Evolutionary conservation across 1,139 yeast species (phyloP), one percentile per base, ranked within the genome.

Genomic region (Ogataea hybrid): DNA sequence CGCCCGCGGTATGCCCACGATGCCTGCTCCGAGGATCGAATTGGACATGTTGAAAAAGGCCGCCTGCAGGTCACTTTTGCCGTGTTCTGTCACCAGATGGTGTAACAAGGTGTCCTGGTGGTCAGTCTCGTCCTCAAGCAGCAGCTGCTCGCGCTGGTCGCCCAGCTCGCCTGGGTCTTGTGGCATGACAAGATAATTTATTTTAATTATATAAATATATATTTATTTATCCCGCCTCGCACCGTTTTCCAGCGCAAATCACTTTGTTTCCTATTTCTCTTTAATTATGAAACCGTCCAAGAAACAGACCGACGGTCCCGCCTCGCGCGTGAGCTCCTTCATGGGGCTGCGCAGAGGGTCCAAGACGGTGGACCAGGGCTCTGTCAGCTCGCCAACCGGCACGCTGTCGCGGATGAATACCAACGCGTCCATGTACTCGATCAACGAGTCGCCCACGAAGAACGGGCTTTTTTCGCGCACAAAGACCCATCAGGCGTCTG

Each of bases 31-130:
- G 11, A 90, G 70, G 46, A 89, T 90, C 12, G 87, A 84, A 63
- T 90, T 90, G 17, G 97, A 95, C 96, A 90, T 89, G 63, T 90
- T 90, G 95, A 90, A 86, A 57, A 90, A 89, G 10, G 97, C 97
- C 89, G 85, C 84, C 48, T 75, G 75, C 75, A 89, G 72, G 48
- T 68, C 73, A n/a, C 71, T 73, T 32, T 64, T 65, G 11, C 52
- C 43, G 38, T 61, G 61, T 18, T 49, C 43, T 8, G 15, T 16
- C 16, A 21, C 35, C 14, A 41, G 9, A 9, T 10, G n/a, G 20
- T 15, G 38, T 28, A 27, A 30, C 18, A 25, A 38, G 10, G 32
- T n/a, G 17, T 28, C 29, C n/a, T 9, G 30, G 11, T 32, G 40
- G 9, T 8, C 11, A n/a, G 17, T 36, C 25, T 5, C 11, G 8